Evolutionary conservation across 306 rosid species (phyloP), one percentile per base, ranked within the genome.

Genomic region (Gastrolobium bilobum): DNA sequence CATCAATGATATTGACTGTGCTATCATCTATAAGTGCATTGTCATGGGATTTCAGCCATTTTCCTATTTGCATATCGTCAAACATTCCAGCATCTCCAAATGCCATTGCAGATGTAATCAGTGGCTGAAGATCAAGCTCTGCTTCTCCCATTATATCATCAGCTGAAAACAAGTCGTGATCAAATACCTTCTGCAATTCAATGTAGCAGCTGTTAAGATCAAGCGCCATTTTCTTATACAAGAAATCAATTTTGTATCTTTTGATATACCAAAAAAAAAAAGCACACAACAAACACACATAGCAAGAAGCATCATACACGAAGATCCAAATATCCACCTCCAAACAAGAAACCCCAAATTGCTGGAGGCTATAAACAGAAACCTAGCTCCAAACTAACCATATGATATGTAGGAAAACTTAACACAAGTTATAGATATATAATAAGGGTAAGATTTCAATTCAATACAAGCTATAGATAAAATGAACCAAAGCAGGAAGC

Each of bases 121-220:
- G 38, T 7, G 99, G 99, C 71, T 95, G 99, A 84, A 95, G 98
- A 90, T 95, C 99, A n/a, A 95, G 78, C 69, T 95, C 93, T 43
- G 99, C 99, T 81, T 95, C 99, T 80, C 99, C 99, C 99, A 95
- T 95, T 65, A 95, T 91, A 79, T 95, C 99, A 72, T 95, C 99
- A 2, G 98, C 88, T 2, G 99, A 93, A 84, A 95, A 93, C 4
- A 86, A 75, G 86, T 95, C 98, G 1, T 95, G 86, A 83, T 95
- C 99, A 75, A 79, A 95, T 69, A 95, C 99, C 42, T 75, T 84
- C 99, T 95, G 96, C 88, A 77, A 77, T 62, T 43, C 54, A 84
- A 75, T 48, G 13, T 77, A 82, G 11, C 66, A 65, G 1, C n/a
- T 33, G 42, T 66, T 81, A 48, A 39, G 11, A 82, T 11, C 47